Conservation (phyloP, 2,329 filamentous ascomycete genomes). For the Xylariales sp. region DNA sequence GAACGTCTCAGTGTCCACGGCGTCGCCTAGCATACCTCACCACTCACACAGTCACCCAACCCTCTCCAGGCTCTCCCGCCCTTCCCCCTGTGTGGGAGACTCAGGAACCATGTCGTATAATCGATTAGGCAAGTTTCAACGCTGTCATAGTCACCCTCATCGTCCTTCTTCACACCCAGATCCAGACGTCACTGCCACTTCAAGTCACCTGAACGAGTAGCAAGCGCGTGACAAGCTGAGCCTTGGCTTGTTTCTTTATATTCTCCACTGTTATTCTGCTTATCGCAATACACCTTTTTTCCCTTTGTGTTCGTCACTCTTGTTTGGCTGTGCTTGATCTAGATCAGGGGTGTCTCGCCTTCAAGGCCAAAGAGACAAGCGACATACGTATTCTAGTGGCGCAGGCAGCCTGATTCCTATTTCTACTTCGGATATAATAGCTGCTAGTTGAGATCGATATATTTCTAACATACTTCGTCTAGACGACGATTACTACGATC, state of each 20-base stretch:
- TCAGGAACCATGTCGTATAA: conserved; percentile 63
- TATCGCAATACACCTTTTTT: not conserved
- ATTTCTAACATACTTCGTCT: conserved; percentile 14
- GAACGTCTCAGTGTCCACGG: too few relatives aligned
- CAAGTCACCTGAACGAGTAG: not conserved
- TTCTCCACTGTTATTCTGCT: not conserved
- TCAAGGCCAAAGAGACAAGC: too few relatives aligned
- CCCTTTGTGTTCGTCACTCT: not conserved
- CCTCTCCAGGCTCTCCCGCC: not conserved
- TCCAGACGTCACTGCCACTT: conserved; percentile 8
- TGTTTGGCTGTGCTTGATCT: not conserved
- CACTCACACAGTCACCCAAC: not conserved
- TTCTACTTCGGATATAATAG: conserved; percentile 1
- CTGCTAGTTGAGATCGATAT: conserved; percentile 16
- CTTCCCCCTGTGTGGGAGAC: conserved; percentile 2
- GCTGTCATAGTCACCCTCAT: conserved; percentile 14
- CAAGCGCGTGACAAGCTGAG: not conserved
- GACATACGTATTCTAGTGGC: conserved; percentile 8
- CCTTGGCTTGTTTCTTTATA: not conserved
- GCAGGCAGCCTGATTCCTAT: conserved; percentile 3
- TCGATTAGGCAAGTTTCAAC: conserved; percentile 53
- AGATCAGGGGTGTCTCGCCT: not conserved
- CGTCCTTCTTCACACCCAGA: conserved; percentile 14
- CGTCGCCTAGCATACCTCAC: not conserved
- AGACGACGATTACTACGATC: conserved; percentile 60